Evolutionary conservation across 169 alveolate species (phyloP).

Genomic region (Plasmodium fragile): DNA sequence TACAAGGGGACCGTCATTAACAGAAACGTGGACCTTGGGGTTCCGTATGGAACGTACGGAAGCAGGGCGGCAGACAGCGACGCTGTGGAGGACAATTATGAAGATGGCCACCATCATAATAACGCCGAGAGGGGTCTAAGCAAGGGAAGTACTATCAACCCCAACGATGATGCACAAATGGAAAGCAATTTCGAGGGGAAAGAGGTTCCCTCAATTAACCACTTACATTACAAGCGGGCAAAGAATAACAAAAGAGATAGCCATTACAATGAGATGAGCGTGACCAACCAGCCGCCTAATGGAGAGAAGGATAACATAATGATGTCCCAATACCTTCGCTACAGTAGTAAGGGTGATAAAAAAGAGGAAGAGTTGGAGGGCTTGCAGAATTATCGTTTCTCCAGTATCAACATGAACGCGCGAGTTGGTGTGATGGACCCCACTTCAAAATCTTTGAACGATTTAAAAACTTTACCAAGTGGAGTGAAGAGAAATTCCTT

Average conservation of each 20-base stretch:
- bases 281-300: background rate
- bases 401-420: background rate
- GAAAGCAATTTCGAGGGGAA: background rate
- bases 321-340: background rate
- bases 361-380: background rate
- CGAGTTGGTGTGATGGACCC: background rate
- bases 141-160: background rate
- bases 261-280: background rate
- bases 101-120: background rate
- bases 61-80: background rate
- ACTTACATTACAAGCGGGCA: background rate
- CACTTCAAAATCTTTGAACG: background rate
- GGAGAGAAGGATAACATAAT: background rate
- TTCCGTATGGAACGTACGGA: background rate
- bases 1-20: conserved; percentile 26
- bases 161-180: background rate
- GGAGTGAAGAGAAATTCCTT: background rate
- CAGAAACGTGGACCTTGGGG: background rate
- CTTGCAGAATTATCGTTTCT: background rate
- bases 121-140: background rate
- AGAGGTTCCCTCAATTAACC: background rate
- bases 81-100: background rate
- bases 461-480: background rate
- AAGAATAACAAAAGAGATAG: background rate
- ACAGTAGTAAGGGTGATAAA: background rate